Evolutionary conservation across 73 alveolate species (phyloP), one percentile per base, ranked within the genome.

Genomic region (Paramecium primaurelia): DNA sequence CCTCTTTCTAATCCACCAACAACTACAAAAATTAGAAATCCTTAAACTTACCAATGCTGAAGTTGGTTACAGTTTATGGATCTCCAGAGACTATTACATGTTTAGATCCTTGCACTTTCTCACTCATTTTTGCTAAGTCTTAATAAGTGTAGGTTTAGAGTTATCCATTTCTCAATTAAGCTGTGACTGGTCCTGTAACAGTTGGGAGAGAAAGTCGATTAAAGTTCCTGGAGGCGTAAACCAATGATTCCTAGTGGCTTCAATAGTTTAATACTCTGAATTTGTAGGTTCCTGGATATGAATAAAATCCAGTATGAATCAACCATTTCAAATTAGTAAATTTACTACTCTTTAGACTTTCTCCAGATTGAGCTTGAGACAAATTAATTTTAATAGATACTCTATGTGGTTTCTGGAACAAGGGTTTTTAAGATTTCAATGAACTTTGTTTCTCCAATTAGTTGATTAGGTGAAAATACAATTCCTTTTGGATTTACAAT

Each of bases 201-300:
- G 71, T 40, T 18, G 94, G 92, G 36, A 89, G 60, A 49, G 71
- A 36, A 36, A 89, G 75, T 10, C 92, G 45, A 71, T 89, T 89
- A 45, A 89, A 89, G 54, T 89, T 89, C 75, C 36, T 89, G 38
- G 92, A 71, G 12, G 94, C 94, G 51, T 89, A 89, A 25, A 44
- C 77, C 45, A 89, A 42, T 14, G 68, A 86, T 58, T 71, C 69
- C 86, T 68, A 37, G 10, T n/a, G 69, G 69, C 69, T 54, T 64
- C 30, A 34, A 37, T 16, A n/a, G 22, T 34, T 30, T 58, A 49
- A 42, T 87, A 87, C 94, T 73, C 94, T 89, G 84, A 89, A 89
- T 71, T 89, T 89, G 59, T 89, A 89, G 22, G 94, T 89, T 8
- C 94, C 94, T 40, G 94, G 91, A 73, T 71, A 89, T 3, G 94